Base-by-base conservation (phyloP, 2,329 filamentous ascomycete species). In the Tolypocladium cylindrosporum region DNA sequence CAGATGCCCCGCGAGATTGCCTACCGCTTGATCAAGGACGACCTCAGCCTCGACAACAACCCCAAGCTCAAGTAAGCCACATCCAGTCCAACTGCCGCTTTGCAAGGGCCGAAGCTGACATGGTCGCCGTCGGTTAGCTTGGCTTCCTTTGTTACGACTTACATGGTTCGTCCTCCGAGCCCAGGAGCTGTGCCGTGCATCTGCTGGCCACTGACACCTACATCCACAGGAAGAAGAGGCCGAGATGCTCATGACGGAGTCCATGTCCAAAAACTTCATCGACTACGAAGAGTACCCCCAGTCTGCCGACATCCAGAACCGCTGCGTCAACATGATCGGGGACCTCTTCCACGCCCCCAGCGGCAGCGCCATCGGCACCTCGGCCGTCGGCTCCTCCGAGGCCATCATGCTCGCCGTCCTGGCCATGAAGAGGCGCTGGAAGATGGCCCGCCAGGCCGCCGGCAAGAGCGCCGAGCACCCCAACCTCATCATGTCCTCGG, bases 21-120 rank as follows among this genome's bases (percentile, higher is more conserved):
- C n/a, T 96, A 97, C 73, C 87, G 91, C 54, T 89, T 97, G 89
- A 97, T 97, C 79, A 93, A 91, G 78, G 93, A 97, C 71, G 90
- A 96, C 69, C 79, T 97, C 63, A 94, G 89, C 62, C 79, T 97
- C 56, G 93, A 97, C 70, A 91, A 91, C 58, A 95, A 93, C 66
- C 91, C 91, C 10, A 93, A 91, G 80, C 81, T 96, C 62, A 90
- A 88, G 86, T 89, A 75, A 4, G 9, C 27, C 27, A 31, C 5
- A 1, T 19, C 11, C 1, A 13, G 2, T 10, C 40, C 27, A 19
- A n/a, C 52, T 51, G 27, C 27, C 48, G n/a, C 27, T 36, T 10
- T 10, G 1, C 45, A 9, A 3, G 24, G 27, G 10, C 27, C 19
- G 14, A 2, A 16, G 48, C 48, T 51, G 4, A 51, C 19, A 6